Evolutionary conservation across 306 rosid species (phyloP).

Genomic region (Trifolium pratense): DNA sequence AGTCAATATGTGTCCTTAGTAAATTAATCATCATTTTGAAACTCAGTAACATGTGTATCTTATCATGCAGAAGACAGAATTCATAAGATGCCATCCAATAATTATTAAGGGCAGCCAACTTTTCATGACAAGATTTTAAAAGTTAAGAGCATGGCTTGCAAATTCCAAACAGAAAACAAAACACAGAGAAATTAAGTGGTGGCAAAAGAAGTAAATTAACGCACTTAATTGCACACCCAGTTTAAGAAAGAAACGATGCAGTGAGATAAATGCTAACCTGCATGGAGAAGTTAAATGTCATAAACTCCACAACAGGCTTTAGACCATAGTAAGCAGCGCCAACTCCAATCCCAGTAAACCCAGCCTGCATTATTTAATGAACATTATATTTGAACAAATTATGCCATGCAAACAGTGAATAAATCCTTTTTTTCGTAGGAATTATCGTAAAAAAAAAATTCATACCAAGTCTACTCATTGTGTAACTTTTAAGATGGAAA

Average conservation of each 20-base stretch:
- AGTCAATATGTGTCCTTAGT: neutral
- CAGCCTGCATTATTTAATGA: constrained; percentile 75
- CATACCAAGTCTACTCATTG: neutral
- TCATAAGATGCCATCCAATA: constrained; percentile 8
- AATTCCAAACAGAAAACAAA: neutral
- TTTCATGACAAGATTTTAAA: neutral
- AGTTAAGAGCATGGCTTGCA: neutral
- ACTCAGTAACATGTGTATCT: neutral
- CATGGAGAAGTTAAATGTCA: constrained; percentile 99
- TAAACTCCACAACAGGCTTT: constrained; percentile 87
- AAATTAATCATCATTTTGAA: neutral
- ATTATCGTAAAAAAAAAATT: constrained; percentile 6
- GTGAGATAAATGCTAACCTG: constrained; percentile 66
- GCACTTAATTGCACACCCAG: neutral
- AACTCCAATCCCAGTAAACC: constrained; percentile 97
- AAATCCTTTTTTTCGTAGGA: constrained; percentile 9
- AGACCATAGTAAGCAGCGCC: constrained; percentile 98
- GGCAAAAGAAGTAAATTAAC: neutral
- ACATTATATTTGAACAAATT: constrained; percentile 27
- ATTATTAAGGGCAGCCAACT: constrained; percentile 12
- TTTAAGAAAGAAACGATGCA: constrained; percentile 24
- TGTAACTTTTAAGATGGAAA: constrained; percentile 27
- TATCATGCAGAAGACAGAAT: constrained; percentile 3
- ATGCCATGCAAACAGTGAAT: constrained; percentile 31
- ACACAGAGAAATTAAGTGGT: neutral